phyloP scores from a whole-genome alignment of 257 asterid species.

The Forsythia viridissima region DNA sequence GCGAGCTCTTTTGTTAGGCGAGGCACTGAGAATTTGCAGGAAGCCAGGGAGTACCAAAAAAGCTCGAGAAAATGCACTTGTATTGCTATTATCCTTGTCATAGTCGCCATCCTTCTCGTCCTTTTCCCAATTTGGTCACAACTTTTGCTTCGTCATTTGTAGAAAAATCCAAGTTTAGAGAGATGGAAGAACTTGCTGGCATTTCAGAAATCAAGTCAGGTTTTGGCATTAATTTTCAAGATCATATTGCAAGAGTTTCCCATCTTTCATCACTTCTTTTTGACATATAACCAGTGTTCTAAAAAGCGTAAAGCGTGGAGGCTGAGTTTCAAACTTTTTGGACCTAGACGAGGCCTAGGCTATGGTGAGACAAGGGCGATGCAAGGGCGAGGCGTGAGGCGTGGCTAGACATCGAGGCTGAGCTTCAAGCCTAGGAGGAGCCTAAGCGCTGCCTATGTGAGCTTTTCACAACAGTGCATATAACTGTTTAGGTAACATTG shows the following conservation, averaged over 20 bases:
- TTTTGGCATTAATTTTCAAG: not conserved
- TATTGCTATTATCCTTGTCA: not conserved
- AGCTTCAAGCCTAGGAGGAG: too few relatives aligned
- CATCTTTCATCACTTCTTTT: not conserved
- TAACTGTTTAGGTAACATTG: not conserved
- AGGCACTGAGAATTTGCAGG: not conserved
- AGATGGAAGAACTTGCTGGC: not conserved
- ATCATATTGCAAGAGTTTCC: not conserved
- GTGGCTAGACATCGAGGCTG: too few relatives aligned
- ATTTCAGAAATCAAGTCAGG: not conserved
- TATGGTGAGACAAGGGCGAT: too few relatives aligned
- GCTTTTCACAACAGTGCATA: too few relatives aligned
- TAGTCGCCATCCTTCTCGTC: not conserved
- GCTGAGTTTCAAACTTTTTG: too few relatives aligned
- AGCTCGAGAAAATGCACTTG: not conserved
- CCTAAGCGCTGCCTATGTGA: too few relatives aligned
- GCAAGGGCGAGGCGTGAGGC: too few relatives aligned
- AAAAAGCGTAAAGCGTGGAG: too few relatives aligned
- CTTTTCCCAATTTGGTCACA: slow-evolving; percentile 1
- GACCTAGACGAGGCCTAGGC: too few relatives aligned
- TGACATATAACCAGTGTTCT: not conserved
- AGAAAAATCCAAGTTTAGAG: not conserved
- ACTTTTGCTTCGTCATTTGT: not conserved
- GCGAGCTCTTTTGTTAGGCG: not conserved
- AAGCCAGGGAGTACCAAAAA: not conserved